phyloP scores from a whole-genome alignment of 352 stramenopile genomes.

The Globisporangium cederbergense region DNA sequence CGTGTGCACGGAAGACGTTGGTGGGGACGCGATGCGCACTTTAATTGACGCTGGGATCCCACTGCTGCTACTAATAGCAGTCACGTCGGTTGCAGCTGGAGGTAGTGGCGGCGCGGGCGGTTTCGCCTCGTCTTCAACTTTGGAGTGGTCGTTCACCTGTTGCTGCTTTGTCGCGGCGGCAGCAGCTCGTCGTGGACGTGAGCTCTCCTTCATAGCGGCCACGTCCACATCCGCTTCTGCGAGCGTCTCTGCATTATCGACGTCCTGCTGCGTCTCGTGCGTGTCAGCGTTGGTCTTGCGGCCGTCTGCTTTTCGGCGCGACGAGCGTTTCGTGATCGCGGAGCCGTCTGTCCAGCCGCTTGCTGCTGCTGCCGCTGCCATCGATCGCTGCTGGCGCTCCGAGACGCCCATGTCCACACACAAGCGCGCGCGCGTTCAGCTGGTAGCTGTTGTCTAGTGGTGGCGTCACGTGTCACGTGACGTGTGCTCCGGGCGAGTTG shows the following conservation, averaged over 20 bases:
- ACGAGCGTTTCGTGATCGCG: conserved; percentile 2
- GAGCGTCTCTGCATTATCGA: background rate
- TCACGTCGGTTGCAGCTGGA: background rate
- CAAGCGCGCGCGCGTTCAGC: background rate
- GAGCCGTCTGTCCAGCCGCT: background rate
- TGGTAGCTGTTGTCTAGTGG: background rate
- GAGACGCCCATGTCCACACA: conserved; percentile 1
- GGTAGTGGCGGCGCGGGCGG: background rate
- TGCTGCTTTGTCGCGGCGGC: background rate
- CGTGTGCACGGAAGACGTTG: background rate
- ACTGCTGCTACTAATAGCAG: too few species aligned
- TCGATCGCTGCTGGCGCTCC: conserved; percentile 1
- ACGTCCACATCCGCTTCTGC: background rate
- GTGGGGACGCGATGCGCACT: conserved; percentile 12
- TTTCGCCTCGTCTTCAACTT: conserved; percentile 4
- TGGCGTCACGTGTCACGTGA: background rate
- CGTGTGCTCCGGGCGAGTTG: background rate
- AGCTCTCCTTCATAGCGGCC: background rate
- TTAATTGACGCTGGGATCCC: conserved; percentile 3
- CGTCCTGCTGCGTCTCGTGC: background rate
- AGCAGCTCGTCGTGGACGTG: background rate
- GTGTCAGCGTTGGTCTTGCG: background rate
- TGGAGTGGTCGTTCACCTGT: background rate
- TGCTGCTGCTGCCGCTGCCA: background rate
- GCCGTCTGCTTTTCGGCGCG: conserved; percentile 2